These are phyloP conservation scores for Acmispon strigosus DNA, from an alignment of 306 rosid species.

Conservation along the genomic window DNA sequence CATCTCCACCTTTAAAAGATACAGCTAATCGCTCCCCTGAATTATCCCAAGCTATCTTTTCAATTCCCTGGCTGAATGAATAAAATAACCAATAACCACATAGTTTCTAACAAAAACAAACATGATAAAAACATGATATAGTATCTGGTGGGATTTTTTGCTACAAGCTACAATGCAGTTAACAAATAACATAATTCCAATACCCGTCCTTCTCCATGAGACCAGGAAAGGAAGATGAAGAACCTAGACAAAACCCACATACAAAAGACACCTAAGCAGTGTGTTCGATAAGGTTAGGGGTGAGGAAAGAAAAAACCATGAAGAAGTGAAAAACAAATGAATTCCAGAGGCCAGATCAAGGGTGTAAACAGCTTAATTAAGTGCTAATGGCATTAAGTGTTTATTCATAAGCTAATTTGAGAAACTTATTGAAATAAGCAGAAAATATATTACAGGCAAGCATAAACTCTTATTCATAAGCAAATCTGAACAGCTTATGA, in stretches of 20 bases:
- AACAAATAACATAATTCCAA: neutral
- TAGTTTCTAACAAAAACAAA: conserved; percentile 9
- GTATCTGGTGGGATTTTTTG: neutral
- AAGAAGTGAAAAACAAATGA: neutral
- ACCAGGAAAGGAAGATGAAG: neutral
- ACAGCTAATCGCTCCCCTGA: conserved; percentile 94
- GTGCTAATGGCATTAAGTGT: no score
- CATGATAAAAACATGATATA: neutral
- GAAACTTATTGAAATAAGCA: no score
- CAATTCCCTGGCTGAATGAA: conserved; percentile 71
- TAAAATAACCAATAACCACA: neutral
- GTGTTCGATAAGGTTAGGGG: neutral
- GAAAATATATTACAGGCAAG: no score
- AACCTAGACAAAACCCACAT: neutral
- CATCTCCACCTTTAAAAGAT: conserved; percentile 75
- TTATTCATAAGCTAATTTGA: no score
- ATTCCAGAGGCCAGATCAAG: neutral
- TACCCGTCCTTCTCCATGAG: neutral
- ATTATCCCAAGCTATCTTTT: conserved; percentile 93
- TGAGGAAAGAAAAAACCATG: neutral
- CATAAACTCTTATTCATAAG: no score
- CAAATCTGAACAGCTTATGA: no score
- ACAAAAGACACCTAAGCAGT: neutral
- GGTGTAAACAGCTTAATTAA: no score
- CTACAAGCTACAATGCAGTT: neutral